Evolutionary conservation across 2,329 filamentous ascomycete genomes (phyloP), one percentile per base, ranked within the genome.

Genomic region (Cercospora canescens): DNA sequence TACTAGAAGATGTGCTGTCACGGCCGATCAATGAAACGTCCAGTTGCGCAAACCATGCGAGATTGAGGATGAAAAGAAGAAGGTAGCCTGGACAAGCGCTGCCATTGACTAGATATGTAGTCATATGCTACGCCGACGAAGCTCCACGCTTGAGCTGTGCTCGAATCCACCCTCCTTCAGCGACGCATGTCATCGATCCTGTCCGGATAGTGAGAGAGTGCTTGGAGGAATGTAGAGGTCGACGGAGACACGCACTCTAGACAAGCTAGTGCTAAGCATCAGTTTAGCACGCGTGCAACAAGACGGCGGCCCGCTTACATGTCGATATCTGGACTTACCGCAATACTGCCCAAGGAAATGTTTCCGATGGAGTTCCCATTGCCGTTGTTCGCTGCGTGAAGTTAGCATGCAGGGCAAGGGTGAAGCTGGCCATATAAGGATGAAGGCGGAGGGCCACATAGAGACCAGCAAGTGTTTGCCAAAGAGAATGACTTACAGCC

Each of bases 311-410:
- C 34, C 2, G 57, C 57, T 60, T 39, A 60, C 57, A 60, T 60
- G 35, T 60, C 39, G 57, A 60, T 32, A 24, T 60, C 57, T 32
- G 57, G 57, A 60, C 57, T 60, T 60, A 60, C 35, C 37, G 37
- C 57, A 28, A 60, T 60, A 26, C 35, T 41, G 7, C 37, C 35
- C 24, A 60, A 30, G 2, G 37, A 41, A 24, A 60, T 60, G 48
- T 62, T 62, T 24, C 60, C 60, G 24, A 62, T 35, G 16, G 26
- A 37, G 41, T 62, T 62, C 5, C 60, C 60, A 14, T 62, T 62
- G 16, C 60, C 60, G 7, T 62, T 63, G 24, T 52, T 52, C 24
- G 30, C n/a, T 18, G n/a, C 8, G 18, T 16, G 11, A 39, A n/a
- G 35, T 34, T 16, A 30, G 34, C 21, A 34, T 30, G 54, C 35